Base-by-base conservation (phyloP, 2,329 filamentous ascomycete species). In the Alternaria incomplexa region DNA sequence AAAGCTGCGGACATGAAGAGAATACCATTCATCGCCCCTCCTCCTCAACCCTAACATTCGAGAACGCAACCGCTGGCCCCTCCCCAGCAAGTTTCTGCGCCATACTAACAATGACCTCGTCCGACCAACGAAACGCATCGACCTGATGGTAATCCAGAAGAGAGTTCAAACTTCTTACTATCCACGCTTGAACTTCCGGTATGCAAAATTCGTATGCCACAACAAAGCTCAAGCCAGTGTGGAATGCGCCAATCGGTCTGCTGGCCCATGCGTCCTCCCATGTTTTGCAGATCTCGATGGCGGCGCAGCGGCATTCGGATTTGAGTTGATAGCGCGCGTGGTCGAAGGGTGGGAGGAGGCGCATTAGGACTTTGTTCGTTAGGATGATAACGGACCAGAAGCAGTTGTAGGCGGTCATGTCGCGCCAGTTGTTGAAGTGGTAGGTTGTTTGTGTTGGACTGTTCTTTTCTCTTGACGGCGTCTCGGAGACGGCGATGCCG, bases 241-340 rank as follows among this genome's bases (percentile, higher is more conserved):
- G 75, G 10, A 76, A 74, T 4, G 76, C 73, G 17, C 75, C 76
- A 32, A 78, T 76, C 4, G 75, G 75, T 20, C 70, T 73, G 13
- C 66, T 74, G 26, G 68, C 67, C 75, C 74, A 78, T 3, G 76
- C 74, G 60, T 75, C 71, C 58, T 78, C 75, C 76, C 75, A 78
- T 11, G 73, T 77, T 61, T 77, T 77, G 64, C 75, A 78, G 5
- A 79, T 77, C 17, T 79, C 69, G 3, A 71, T 53, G 11, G 74
- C 73, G 13, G 76, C 36, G 20, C 62, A 65, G 9, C 69, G 73
- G 40, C 68, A 75, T 55, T 78, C 74, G 8, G 69, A 66, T 62
- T 77, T 69, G 2, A 79, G 48, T 6, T 58, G 63, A 52, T 70
- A 70, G 40, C 66, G 55, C 6, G 56, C 56, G 7, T 71, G 68